Evolutionary conservation across 78 protist species (phyloP), one percentile per base, ranked within the genome.

Genomic region (Polysphondylium violaceum): DNA sequence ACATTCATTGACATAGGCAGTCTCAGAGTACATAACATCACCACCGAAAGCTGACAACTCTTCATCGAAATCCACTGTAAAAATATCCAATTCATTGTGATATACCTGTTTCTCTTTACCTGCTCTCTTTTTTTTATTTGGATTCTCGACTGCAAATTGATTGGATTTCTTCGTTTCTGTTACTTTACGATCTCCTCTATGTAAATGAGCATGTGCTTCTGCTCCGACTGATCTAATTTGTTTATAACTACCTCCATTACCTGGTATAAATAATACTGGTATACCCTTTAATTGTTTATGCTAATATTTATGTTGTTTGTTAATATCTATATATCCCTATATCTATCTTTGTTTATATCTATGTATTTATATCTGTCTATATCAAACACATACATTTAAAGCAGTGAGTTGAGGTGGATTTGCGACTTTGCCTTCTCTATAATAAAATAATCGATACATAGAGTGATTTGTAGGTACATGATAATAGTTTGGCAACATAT

Each of bases 41-140:
- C 95, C 95, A 64, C 89, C 85, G n/a, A 91, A 53, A 12, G 95
- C 95, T 11, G 95, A 91, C 14, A 91, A 38, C 47, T 91, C 95
- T 6, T 91, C 95, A 33, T 91, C 89, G 31, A 91, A 91, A 44
- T 78, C 72, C 14, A 91, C 9, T 27, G 89, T 68, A 53, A 91
- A 91, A 44, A 91, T 75, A 64, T 91, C 95, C 21, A 91, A 56
- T 50, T 88, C 89, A 65, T 88, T 88, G 16, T 41, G 60, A 76
- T 60, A 76, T n/a, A 7, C 31, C 21, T 58, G 27, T 58, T 56
- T 8, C 11, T 35, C 29, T 2, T 31, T 60, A 2, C 9, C 72
- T 40, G 11, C 14, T n/a, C 27, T 58, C n/a, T 2, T 51, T 56
- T 56, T 31, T 25, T 38, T 60, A 76, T 63, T 76, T 41, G 89